Evolutionary conservation across 306 rosid species (phyloP), one percentile per base, ranked within the genome.

Genomic region (Sicyos baderoa): DNA sequence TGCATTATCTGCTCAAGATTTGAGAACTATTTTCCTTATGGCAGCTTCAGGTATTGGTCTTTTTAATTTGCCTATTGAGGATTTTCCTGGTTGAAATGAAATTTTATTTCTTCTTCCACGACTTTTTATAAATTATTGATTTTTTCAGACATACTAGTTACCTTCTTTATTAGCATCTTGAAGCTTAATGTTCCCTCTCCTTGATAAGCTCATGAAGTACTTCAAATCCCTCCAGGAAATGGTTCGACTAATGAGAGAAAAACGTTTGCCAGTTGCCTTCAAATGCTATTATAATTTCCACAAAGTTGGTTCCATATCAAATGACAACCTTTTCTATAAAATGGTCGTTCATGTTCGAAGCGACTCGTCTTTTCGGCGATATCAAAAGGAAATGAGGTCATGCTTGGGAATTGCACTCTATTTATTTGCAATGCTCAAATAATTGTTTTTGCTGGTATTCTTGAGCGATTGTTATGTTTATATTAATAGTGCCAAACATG

Each of bases 291-390:
- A 85, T 83, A 85, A 93, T 83, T 90, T 75, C 82, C 94, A 84
- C 71, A 85, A 85, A 77, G 67, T 76, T 53, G 91, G 83, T 80
- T 87, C 76, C 54, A 71, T 76, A 74, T 82, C 97, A 62, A 80
- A 80, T 59, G 94, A 90, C 74, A 75, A 82, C 70, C 80, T 88
- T 79, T 90, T 85, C 80, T 93, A 89, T 74, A 93, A 90, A 79
- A 86, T 93, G 97, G 94, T 93, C 74, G 83, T 93, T 83, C 99
- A 93, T 42, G 94, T 93, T 48, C 99, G 74, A 74, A 82, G 94
- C 25, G 99, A 93, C 81, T 89, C 94, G 25, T 74, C 86, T 51
- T 93, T 93, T 67, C 83, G 93, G 51, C 79, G 97, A 74, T 93
- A 90, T 79, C 97, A 86, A 60, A 90, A 84, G 71, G 97, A 90